A percentile compares a stretch with the other conserved stretches of the same genome.
Evolutionary conservation across 768 basidiomycete species (phyloP).

Genomic region (Auriculariales sp.): DNA sequence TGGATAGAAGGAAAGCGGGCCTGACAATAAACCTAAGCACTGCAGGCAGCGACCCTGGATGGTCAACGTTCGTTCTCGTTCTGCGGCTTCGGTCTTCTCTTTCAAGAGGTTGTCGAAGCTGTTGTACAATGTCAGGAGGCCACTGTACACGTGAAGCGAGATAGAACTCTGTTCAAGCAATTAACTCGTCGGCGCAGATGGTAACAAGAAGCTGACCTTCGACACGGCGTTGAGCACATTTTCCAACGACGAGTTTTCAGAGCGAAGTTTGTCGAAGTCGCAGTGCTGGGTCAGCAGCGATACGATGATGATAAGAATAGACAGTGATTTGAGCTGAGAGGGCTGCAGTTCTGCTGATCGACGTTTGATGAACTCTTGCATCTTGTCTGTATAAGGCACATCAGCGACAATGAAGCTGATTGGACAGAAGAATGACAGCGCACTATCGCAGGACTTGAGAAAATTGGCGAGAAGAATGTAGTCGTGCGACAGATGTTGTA

Average conservation of each 20-base stretch:
- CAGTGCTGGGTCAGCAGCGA: slow-evolving; percentile 80
- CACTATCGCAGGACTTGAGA: slow-evolving; percentile 76
- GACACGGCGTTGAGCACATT: slow-evolving; percentile 44
- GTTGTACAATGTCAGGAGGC: slow-evolving; percentile 56
- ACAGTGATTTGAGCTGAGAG: slow-evolving; percentile 29
- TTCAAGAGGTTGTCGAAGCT: slow-evolving; percentile 42
- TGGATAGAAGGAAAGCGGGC: not conserved
- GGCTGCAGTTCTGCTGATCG: slow-evolving; percentile 24
- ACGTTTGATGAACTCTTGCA: slow-evolving; percentile 43
- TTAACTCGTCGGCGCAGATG: not conserved
- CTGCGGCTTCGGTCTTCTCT: too few relatives aligned
- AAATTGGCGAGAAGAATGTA: slow-evolving; percentile 63
- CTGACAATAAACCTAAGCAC: slow-evolving; percentile 53
- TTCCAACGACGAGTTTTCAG: slow-evolving; percentile 34
- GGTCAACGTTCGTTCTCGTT: too few relatives aligned
- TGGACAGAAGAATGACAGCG: slow-evolving; percentile 8
- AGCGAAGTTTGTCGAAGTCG: slow-evolving; percentile 65
- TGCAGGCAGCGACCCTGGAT: slow-evolving; percentile 65
- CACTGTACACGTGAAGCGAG: slow-evolving; percentile 68
- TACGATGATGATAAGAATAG: slow-evolving; percentile 71
- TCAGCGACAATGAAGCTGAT: not conserved
- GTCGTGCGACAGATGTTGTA: slow-evolving; percentile 77
- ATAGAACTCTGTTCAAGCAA: slow-evolving; percentile 40
- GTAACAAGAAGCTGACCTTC: slow-evolving; percentile 21
- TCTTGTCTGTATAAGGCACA: slow-evolving; percentile 5